Evolutionary conservation across 1,139 yeast genomes (phyloP), one percentile per base, ranked within the genome.

Genomic region (Scheffersomyces stambukii): DNA sequence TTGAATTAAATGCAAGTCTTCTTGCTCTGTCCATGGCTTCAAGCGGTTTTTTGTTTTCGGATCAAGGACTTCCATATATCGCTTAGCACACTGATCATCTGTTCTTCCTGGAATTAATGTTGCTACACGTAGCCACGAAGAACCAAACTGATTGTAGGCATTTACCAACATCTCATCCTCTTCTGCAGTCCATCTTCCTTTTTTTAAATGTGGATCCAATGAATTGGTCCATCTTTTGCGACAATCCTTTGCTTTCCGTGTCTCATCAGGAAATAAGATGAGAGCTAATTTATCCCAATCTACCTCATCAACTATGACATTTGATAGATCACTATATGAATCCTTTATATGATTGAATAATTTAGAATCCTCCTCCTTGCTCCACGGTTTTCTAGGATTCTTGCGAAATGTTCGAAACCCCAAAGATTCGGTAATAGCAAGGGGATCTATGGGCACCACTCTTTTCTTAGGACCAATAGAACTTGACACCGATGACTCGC

Each of bases 11-110:
- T 61, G 56, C 24, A 81, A 57, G 51, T 89, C 96, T 48, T 89
- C 96, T 9, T 77, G 85, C 21, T 70, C 48, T 1, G 77, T 64
- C 97, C 97, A 89, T 4, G 83, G 80, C 41, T 85, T 72, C 26
- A 86, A 62, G 30, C 96, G 60, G 43, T 83, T 88, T 35, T 79
- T 77, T 4, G 91, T 80, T 43, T 58, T 70, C 3, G 96, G 96
- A 43, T 85, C 94, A 35, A 89, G 57, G 2, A 88, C 95, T 47
- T 89, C 97, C 13, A 81, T 77, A 52, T 86, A 89, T 42, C 97
- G 60, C 48, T 89, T 89, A 2, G 95, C 86, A 59, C 96, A 89
- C 57, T 89, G 97, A 53, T 88, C 96, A 50, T 88, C 96, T 1
- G 95, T 89, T 46, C 97, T 65, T 3, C 96, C 95, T 2, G 76